These are phyloP conservation scores for Niveomyces coronatus DNA, from an alignment of 2,329 filamentous ascomycete genomes.

Conservation along the genomic window DNA sequence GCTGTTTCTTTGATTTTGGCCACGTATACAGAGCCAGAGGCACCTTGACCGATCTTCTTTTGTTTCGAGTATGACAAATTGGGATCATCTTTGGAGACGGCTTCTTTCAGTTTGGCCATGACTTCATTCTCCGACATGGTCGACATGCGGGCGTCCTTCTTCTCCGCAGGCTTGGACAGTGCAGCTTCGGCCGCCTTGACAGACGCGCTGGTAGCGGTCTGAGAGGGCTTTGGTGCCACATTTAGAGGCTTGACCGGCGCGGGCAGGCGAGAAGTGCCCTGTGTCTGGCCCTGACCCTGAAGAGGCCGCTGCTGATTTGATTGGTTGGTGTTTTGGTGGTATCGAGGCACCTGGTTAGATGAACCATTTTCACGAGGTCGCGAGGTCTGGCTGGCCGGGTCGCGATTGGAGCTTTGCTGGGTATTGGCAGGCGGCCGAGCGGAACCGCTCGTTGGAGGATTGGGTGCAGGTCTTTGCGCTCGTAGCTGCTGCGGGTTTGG, in stretches of 20 bases:
- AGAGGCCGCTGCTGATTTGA: slow-evolving; percentile 39
- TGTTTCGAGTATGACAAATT: slow-evolving; percentile 96
- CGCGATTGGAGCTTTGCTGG: slow-evolving; percentile 40
- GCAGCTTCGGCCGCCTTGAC: slow-evolving; percentile 86
- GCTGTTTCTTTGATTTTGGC: slow-evolving; percentile 88
- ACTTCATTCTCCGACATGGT: slow-evolving; percentile 96
- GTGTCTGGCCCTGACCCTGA: slow-evolving; percentile 33
- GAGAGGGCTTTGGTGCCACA: slow-evolving; percentile 55
- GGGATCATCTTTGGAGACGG: slow-evolving; percentile 91
- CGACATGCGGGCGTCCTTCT: slow-evolving; percentile 92
- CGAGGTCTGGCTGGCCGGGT: slow-evolving; percentile 31
- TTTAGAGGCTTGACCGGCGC: slow-evolving; percentile 70
- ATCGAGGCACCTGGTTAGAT: slow-evolving; percentile 41
- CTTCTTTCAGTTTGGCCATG: slow-evolving; percentile 89
- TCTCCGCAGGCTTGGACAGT: slow-evolving; percentile 75
- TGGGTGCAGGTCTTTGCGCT: slow-evolving; percentile 76
- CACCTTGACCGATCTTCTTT: slow-evolving; percentile 98
- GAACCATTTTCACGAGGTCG: slow-evolving; percentile 38
- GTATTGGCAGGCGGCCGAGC: slow-evolving; percentile 36
- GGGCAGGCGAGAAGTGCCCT: slow-evolving; percentile 34
- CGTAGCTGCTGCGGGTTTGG: slow-evolving; percentile 46
- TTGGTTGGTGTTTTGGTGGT: slow-evolving; percentile 44
- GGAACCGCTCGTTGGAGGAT: slow-evolving; percentile 42
- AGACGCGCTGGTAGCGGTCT: slow-evolving; percentile 47
- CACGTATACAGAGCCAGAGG: slow-evolving; percentile 95